These are phyloP conservation scores for Talaromyces amestolkiae DNA, from an alignment of 2,329 filamentous ascomycete genomes.

Conservation along the genomic window DNA sequence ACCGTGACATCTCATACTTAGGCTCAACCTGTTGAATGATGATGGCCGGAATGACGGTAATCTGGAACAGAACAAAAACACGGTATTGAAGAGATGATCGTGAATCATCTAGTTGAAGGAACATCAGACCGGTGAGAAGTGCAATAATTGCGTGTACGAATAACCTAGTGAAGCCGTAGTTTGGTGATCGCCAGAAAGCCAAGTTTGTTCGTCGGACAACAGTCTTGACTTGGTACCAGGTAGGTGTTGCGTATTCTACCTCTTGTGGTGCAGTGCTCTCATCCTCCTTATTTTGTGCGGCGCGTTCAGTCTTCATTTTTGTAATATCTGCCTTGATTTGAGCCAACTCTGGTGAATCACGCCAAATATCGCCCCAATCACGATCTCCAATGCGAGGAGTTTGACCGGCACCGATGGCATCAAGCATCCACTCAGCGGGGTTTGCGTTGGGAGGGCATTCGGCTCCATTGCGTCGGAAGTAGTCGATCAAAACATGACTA, in stretches of 20 bases:
- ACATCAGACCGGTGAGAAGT: constrained; percentile 74
- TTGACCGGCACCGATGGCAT: constrained; percentile 72
- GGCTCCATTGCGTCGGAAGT: constrained; percentile 54
- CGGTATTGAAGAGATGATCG: constrained; percentile 76
- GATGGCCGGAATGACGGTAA: constrained; percentile 74
- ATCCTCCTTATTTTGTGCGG: constrained; percentile 43
- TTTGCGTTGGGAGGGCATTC: constrained; percentile 52
- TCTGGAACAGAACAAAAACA: constrained; percentile 87
- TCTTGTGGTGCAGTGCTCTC: constrained; percentile 51
- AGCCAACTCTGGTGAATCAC: constrained; percentile 67
- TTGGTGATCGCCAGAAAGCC: constrained; percentile 79
- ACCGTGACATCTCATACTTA: constrained; percentile 75
- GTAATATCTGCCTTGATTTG: constrained; percentile 65
- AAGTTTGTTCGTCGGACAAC: constrained; percentile 72
- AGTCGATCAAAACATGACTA: constrained; percentile 49
- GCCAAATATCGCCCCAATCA: constrained; percentile 81
- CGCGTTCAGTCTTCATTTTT: constrained; percentile 63
- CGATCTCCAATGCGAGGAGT: constrained; percentile 67
- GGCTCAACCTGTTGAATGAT: constrained; percentile 82
- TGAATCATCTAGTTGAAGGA: constrained; percentile 73
- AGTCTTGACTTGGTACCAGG: constrained; percentile 73
- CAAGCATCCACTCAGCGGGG: constrained; percentile 51
- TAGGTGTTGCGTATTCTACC: constrained; percentile 78
- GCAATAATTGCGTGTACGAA: constrained; percentile 82
- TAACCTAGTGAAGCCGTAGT: constrained; percentile 83